Percentiles rank a stretch among this genome's conserved stretches.
Conservation (phyloP, 1,284 basidiomycete species). For the Wallemia hederae region DNA sequence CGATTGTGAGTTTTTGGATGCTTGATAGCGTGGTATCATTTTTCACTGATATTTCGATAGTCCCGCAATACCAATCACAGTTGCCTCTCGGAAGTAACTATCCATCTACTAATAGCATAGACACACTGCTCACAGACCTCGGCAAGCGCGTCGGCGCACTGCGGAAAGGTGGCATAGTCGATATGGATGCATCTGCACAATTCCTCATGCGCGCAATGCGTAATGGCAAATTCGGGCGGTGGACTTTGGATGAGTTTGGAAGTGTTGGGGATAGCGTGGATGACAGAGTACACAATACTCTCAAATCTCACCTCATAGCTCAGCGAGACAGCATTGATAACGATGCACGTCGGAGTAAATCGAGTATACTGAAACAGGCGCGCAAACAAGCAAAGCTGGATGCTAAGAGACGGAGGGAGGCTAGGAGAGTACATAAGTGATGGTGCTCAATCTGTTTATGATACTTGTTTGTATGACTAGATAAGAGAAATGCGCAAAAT, state of each 20-base stretch:
- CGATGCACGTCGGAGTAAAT: neutral
- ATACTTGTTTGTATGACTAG: neutral
- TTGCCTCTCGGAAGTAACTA: conserved; percentile 4
- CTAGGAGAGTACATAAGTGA: too few species aligned
- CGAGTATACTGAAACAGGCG: neutral
- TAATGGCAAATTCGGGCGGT: conserved; percentile 26
- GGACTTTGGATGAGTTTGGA: conserved; percentile 20
- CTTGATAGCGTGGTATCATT: neutral
- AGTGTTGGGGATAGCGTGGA: conserved; percentile 19
- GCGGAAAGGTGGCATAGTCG: conserved; percentile 36
- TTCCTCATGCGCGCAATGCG: conserved; percentile 67
- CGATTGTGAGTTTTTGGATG: conserved; percentile 21
- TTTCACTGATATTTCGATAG: neutral
- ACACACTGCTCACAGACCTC: conserved; percentile 36
- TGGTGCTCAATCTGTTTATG: too few species aligned
- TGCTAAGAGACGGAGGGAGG: neutral
- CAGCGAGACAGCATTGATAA: neutral
- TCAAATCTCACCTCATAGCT: neutral
- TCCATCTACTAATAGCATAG: conserved; percentile 20
- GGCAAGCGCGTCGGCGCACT: conserved; percentile 49
- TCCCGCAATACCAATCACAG: neutral
- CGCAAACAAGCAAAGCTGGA: neutral
- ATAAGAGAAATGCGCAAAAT: neutral
- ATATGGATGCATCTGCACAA: conserved; percentile 36
- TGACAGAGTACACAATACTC: neutral